Conservation (phyloP, 345 rosid species). For the Brassica cretica region DNA sequence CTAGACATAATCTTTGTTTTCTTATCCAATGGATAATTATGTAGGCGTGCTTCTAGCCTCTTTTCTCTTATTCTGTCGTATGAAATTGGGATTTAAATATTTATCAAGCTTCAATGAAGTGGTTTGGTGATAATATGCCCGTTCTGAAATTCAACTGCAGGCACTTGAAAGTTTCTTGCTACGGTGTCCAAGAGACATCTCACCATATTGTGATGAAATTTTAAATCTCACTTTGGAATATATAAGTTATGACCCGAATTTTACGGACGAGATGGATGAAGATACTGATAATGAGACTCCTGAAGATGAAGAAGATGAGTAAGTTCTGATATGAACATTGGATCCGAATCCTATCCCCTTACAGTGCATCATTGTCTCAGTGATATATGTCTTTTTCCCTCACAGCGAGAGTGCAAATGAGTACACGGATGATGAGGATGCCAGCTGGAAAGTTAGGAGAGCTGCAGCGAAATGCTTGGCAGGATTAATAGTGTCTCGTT, state of each 20-base stretch:
- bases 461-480: slow-evolving; percentile 98
- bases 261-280: slow-evolving; percentile 98
- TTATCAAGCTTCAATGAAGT: neutral
- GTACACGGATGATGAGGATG: slow-evolving; percentile 99
- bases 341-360: slow-evolving; percentile 18
- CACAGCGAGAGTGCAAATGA: slow-evolving; percentile 96
- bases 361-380: slow-evolving; percentile 30
- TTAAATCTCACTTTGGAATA: slow-evolving; percentile 83
- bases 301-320: slow-evolving; percentile 99
- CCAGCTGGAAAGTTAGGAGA: slow-evolving; percentile 99
- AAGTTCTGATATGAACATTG: slow-evolving; percentile 42
- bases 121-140: neutral
- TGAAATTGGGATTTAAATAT: neutral
- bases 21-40: neutral
- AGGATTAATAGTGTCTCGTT: slow-evolving; percentile 90
- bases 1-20: slow-evolving; percentile 11
- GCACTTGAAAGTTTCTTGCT: slow-evolving; percentile 94
- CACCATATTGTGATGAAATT: slow-evolving; percentile 79
- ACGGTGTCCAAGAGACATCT: slow-evolving; percentile 93
- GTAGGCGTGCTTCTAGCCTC: slow-evolving; percentile 2
- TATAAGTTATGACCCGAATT: slow-evolving; percentile 96
- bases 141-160: slow-evolving; percentile 44
- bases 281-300: slow-evolving; percentile 85
- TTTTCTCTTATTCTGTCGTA: neutral
- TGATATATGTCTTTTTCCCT: slow-evolving; percentile 34